Conservation (phyloP, 495 filamentous ascomycete species). For the Aspergillus conjunctus region DNA sequence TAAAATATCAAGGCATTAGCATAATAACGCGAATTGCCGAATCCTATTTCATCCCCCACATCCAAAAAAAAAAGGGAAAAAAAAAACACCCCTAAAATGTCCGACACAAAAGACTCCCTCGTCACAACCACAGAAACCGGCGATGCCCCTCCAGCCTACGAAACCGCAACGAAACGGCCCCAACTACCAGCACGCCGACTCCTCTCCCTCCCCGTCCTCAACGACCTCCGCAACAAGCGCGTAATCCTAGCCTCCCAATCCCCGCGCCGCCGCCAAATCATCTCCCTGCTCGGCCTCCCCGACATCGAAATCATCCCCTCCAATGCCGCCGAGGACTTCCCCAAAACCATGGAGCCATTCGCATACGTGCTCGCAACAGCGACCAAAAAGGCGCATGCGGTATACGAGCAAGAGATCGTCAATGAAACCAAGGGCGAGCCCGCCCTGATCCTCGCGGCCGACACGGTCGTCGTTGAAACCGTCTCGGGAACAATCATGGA, state of each 20-base stretch:
- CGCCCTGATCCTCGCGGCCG: conserved; percentile 83
- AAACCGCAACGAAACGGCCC: conserved; percentile 27
- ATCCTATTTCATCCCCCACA: background rate
- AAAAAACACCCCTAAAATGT: conserved; percentile 28
- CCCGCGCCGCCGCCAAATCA: conserved; percentile 78
- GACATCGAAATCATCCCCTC: conserved; percentile 84
- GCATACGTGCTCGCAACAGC: conserved; percentile 92
- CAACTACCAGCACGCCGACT: conserved; percentile 55
- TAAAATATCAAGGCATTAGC: background rate
- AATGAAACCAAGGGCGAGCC: conserved; percentile 67
- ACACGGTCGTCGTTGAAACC: conserved; percentile 80
- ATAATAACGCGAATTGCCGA: too few species aligned
- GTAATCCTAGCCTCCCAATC: conserved; percentile 88
- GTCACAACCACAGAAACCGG: conserved; percentile 20
- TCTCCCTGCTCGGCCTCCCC: conserved; percentile 69
- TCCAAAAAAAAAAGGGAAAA: conserved; percentile 1
- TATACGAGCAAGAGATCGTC: conserved; percentile 71
- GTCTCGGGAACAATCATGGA: conserved; percentile 72
- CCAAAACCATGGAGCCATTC: conserved; percentile 77
- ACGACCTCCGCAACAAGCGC: conserved; percentile 67
- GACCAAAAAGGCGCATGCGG: conserved; percentile 72
- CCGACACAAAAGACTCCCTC: conserved; percentile 41
- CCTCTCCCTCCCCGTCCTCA: conserved; percentile 76
- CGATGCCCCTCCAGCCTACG: conserved; percentile 44
- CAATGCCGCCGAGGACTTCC: conserved; percentile 74